Percentiles rank a stretch among this genome's conserved stretches.
These are phyloP conservation scores for Cladosporium sp. DNA, from an alignment of 2,329 filamentous ascomycete genomes.

Conservation along the genomic window DNA sequence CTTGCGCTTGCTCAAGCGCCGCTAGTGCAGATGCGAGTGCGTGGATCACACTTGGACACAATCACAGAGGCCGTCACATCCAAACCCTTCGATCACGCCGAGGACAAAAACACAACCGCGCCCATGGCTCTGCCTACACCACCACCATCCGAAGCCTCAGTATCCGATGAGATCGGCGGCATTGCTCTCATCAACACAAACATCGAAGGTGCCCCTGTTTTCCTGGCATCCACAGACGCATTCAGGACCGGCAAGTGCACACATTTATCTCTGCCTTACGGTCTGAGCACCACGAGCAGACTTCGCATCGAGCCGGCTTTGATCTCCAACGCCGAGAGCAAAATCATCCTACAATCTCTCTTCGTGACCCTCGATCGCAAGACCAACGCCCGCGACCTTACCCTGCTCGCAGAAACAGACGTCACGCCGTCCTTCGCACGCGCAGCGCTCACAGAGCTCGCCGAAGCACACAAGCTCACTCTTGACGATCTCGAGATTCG, in stretches of 20 bases:
- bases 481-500: constrained; percentile 20
- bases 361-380: constrained; percentile 26
- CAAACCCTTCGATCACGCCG: not conserved
- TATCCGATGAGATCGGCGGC: constrained; percentile 16
- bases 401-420: constrained; percentile 27
- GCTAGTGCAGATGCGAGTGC: constrained; percentile 1
- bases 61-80: constrained; percentile 3
- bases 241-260: constrained; percentile 24
- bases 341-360: constrained; percentile 26
- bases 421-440: constrained; percentile 23
- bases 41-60: not conserved
- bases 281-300: constrained; percentile 23
- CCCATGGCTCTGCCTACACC: constrained; percentile 10
- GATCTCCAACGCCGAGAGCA: constrained; percentile 12
- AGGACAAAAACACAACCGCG: not conserved
- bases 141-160: constrained; percentile 13
- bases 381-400: constrained; percentile 20
- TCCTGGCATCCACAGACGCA: constrained; percentile 22
- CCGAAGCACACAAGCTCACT: constrained; percentile 13
- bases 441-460: constrained; percentile 26
- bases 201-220: constrained; percentile 18
- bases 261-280: constrained; percentile 27
- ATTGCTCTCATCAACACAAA: constrained; percentile 26
- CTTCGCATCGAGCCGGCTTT: constrained; percentile 24
- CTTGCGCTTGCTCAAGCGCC: not conserved